phyloP scores from a whole-genome alignment of 1,139 yeast genomes.

The Blastobotrys apis region DNA sequence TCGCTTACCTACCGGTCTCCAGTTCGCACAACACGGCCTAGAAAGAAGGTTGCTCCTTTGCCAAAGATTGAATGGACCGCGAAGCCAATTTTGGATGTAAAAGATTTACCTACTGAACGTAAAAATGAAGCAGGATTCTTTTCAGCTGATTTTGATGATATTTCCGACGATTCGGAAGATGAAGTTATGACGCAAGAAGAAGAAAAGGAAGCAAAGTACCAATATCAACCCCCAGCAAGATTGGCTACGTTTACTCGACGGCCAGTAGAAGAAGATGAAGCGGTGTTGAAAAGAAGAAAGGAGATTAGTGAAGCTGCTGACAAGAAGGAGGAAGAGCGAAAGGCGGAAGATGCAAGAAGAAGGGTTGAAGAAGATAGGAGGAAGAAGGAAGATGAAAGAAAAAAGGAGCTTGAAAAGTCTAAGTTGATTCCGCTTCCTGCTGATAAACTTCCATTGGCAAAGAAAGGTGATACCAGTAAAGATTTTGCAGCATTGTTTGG shows the following conservation, averaged over 20 bases:
- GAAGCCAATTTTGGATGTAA: constrained; percentile 27
- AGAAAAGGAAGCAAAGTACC: constrained; percentile 7
- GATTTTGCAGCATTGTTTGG: background rate
- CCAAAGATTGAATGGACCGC: constrained; percentile 22
- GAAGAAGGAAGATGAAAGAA: constrained; percentile 6
- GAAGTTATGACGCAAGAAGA: background rate
- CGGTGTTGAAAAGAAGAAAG: constrained; percentile 11
- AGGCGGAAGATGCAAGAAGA: background rate
- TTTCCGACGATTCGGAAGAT: constrained; percentile 20
- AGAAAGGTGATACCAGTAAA: background rate
- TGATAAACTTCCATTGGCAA: background rate
- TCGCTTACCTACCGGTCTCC: background rate
- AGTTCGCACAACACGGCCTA: too few species aligned
- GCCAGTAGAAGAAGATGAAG: constrained; percentile 13
- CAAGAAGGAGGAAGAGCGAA: constrained; percentile 2
- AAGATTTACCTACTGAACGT: constrained; percentile 28
- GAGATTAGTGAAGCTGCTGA: constrained; percentile 7
- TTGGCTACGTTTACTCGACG: constrained; percentile 1
- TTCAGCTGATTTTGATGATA: constrained; percentile 29
- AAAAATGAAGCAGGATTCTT: constrained; percentile 30
- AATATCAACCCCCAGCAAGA: constrained; percentile 3
- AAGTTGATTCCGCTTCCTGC: constrained; percentile 11
- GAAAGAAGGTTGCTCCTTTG: constrained; percentile 15
- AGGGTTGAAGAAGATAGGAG: constrained; percentile 8
- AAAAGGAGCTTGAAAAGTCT: background rate